Percentiles rank a stretch among this genome's conserved stretches.
Conservation (phyloP, 306 rosid genomes). For the Macrotyloma uniflorum region DNA sequence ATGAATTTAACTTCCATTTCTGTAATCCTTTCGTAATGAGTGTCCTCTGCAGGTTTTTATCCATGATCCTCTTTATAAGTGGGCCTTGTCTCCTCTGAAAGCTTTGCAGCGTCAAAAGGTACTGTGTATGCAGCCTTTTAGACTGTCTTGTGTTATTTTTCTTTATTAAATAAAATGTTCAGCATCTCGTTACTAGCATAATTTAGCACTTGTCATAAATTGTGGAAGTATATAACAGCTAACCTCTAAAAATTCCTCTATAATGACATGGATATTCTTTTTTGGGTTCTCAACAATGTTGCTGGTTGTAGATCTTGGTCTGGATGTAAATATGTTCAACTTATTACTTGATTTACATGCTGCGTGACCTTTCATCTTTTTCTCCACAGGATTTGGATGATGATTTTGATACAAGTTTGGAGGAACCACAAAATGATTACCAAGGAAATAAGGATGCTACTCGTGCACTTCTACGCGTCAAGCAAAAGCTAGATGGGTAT, state of each 20-base stretch:
- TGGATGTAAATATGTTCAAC: slow-evolving; percentile 11
- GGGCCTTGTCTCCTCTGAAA: slow-evolving; percentile 96
- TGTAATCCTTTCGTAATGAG: slow-evolving; percentile 25
- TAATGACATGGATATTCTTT: background rate
- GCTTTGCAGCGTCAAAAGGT: slow-evolving; percentile 99
- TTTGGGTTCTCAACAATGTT: background rate
- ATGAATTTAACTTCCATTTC: slow-evolving; percentile 19
- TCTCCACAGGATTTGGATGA: slow-evolving; percentile 71
- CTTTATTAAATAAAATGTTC: background rate
- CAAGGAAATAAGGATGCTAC: slow-evolving; percentile 98
- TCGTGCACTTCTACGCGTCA: slow-evolving; percentile 90
- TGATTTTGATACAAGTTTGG: slow-evolving; percentile 70
- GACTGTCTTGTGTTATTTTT: slow-evolving; percentile 9
- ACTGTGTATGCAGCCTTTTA: background rate
- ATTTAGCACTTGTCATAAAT: slow-evolving; percentile 1
- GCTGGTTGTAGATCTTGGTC: background rate
- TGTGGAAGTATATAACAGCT: background rate
- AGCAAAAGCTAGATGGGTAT: slow-evolving; percentile 92
- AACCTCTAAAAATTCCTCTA: background rate
- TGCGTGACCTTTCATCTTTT: slow-evolving; percentile 21
- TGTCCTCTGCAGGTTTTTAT: slow-evolving; percentile 77
- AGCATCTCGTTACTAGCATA: slow-evolving; percentile 29
- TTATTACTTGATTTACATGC: slow-evolving; percentile 27
- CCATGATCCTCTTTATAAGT: slow-evolving; percentile 93
- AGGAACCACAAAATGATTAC: slow-evolving; percentile 65